Evolutionary conservation across 2,329 filamentous ascomycete species (phyloP).

Genomic region (Curvularia sp.): DNA sequence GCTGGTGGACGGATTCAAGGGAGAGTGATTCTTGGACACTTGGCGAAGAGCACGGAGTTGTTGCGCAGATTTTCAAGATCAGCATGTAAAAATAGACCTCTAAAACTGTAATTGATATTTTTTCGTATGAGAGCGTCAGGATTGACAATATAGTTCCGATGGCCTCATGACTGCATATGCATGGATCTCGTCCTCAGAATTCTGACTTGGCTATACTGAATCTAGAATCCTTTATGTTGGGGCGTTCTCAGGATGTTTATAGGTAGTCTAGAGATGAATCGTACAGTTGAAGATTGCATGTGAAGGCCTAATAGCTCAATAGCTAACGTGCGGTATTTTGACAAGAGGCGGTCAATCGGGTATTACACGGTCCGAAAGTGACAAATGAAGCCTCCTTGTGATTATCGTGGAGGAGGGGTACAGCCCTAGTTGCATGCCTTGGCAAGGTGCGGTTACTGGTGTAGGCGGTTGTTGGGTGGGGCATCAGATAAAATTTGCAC

Average conservation of each 20-base stretch:
- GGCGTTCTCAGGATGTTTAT: not conserved
- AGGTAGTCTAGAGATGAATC: not conserved
- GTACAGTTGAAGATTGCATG: not conserved
- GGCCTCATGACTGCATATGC: not conserved
- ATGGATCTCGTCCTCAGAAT: too few species aligned
- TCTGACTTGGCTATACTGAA: not conserved
- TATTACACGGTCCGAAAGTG: not conserved
- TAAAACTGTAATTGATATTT: conserved; percentile 6
- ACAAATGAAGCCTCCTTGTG: not conserved
- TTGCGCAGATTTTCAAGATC: conserved; percentile 2
- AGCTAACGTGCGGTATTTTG: not conserved
- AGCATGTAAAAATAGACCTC: not conserved
- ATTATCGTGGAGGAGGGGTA: not conserved
- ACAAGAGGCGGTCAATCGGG: not conserved
- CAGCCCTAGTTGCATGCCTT: conserved; percentile 1
- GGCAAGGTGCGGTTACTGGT: not conserved
- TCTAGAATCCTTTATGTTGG: too few species aligned
- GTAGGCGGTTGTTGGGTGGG: conserved; percentile 1
- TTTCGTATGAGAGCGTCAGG: not conserved
- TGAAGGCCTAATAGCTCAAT: not conserved
- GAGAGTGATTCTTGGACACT: conserved; percentile 16
- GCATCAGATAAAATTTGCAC: conserved; percentile 23
- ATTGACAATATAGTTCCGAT: not conserved
- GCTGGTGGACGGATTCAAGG: conserved; percentile 34
- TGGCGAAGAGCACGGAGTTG: not conserved